Evolutionary conservation across 176 grass and related monocot species (phyloP), one percentile per base, ranked within the genome.

Genomic region (Avena sativa): DNA sequence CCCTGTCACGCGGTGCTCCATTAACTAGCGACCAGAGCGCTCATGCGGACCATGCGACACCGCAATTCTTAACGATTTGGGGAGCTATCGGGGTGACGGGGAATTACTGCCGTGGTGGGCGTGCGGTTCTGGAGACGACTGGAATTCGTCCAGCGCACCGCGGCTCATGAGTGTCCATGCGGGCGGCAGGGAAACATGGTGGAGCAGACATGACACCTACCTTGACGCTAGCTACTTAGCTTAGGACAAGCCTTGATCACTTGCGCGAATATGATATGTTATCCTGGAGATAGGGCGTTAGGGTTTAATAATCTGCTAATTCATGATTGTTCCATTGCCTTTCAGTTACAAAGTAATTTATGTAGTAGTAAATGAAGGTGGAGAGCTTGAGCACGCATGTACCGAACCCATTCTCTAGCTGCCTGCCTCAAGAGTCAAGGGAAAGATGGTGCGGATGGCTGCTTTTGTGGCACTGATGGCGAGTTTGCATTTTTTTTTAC

Each of bases 251-350:
- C 59, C 60, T 23, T 64, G 79, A 12, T 78, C 43, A 36, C n/a
- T 40, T 5, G 28, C 4, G 38, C 9, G 9, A 53, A 38, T 34
- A 78, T 63, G 58, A 68, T 91, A 90, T 79, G 74, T 87, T 84
- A 81, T 88, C 81, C 40, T 51, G 1, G 12, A 48, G 46, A 48
- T 16, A 4, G 9, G 50, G 10, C 6, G 67, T 56, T 85, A 52
- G 76, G 59, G 61, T 91, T 88, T 48, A 2, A 48, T 14, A 68
- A 91, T 91, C 69, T 30, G 62, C 77, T 85, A 75, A 75, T 75
- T 77, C 86, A 70, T 84, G 76, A 84, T 87, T 79, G 52, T 63
- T 70, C 57, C 0, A 30, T 46, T 9, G 57, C 52, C 83, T 84
- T 87, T 83, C 80, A 57, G 66, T 73, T 87, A 11, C 19, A 77